phyloP scores from a whole-genome alignment of 1,139 yeast genomes.

The Pichia sp. region DNA sequence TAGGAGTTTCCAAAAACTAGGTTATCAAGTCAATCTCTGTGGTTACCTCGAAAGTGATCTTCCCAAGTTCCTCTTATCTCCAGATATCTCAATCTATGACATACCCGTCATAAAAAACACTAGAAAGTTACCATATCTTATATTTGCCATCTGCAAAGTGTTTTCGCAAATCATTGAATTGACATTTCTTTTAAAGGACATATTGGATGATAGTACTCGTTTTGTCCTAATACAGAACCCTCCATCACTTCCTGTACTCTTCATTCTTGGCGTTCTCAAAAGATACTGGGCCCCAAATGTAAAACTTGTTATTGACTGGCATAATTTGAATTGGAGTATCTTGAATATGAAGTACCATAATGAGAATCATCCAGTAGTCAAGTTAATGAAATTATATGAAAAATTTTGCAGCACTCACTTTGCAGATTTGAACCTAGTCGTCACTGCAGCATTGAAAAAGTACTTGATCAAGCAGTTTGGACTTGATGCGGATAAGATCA shows the following conservation, averaged over 20 bases:
- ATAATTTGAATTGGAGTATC: slow-evolving; percentile 84
- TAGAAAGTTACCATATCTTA: slow-evolving; percentile 45
- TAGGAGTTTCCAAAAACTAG: slow-evolving; percentile 60
- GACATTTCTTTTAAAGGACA: slow-evolving; percentile 42
- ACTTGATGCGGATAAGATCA: slow-evolving; percentile 36
- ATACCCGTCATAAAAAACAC: slow-evolving; percentile 46
- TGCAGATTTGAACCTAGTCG: slow-evolving; percentile 73
- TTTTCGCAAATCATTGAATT: slow-evolving; percentile 49
- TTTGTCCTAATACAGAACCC: slow-evolving; percentile 87
- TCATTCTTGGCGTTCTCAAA: slow-evolving; percentile 55
- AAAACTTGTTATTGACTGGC: slow-evolving; percentile 86
- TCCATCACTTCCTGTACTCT: slow-evolving; percentile 80
- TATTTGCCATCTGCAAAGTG: slow-evolving; percentile 61
- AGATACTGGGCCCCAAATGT: slow-evolving; percentile 51
- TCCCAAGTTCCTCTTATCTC: slow-evolving; percentile 47
- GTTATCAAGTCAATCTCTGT: slow-evolving; percentile 75
- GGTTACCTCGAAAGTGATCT: slow-evolving; percentile 71
- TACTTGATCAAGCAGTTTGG: slow-evolving; percentile 56
- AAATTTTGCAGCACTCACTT: slow-evolving; percentile 46
- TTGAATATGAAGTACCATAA: slow-evolving; percentile 60
- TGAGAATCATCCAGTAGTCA: slow-evolving; percentile 58
- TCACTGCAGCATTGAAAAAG: slow-evolving; percentile 67
- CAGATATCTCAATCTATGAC: slow-evolving; percentile 43
- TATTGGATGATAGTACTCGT: slow-evolving; percentile 53
- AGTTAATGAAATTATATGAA: slow-evolving; percentile 55